Conservation (phyloP, 306 rosid genomes). For the Prunus davidiana region DNA sequence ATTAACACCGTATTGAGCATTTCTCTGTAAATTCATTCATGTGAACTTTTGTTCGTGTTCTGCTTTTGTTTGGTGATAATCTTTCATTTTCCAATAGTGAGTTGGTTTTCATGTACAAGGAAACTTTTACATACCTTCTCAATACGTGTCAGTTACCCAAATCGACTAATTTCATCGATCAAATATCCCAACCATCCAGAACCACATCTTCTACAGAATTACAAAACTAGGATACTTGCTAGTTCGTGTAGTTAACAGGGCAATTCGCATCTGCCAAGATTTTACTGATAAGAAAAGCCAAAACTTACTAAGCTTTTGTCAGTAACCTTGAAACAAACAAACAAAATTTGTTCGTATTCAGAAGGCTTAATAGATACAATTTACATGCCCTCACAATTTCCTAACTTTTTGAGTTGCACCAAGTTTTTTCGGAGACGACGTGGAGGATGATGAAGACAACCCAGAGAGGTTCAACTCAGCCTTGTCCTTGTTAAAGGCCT, state of each 20-base stretch:
- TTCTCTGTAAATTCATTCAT: too few relatives aligned
- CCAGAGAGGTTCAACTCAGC: conserved; percentile 28
- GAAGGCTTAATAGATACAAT: conserved; percentile 20
- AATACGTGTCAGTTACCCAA: too few relatives aligned
- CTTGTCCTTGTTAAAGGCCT: conserved; percentile 51
- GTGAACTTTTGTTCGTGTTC: too few relatives aligned
- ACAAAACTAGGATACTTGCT: neutral
- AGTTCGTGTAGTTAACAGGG: neutral
- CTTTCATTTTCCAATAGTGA: too few relatives aligned
- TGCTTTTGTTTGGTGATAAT: too few relatives aligned
- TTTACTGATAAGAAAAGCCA: neutral
- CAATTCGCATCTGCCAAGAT: neutral
- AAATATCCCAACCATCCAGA: neutral
- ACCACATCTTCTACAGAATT: neutral
- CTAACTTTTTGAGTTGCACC: conserved; percentile 18
- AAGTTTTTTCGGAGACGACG: conserved; percentile 28
- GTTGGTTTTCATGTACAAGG: too few relatives aligned
- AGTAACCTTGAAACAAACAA: neutral
- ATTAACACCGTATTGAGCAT: too few relatives aligned
- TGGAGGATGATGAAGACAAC: conserved; percentile 34
- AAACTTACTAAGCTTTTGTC: neutral
- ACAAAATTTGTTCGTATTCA: neutral
- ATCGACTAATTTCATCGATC: neutral
- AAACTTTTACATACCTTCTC: too few relatives aligned
- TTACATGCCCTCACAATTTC: conserved; percentile 14